A percentile compares a stretch with the other conserved stretches of the same genome.
These are phyloP conservation scores for Prototheca cutis DNA, from an alignment of 163 green algal species.

Conservation along the genomic window DNA sequence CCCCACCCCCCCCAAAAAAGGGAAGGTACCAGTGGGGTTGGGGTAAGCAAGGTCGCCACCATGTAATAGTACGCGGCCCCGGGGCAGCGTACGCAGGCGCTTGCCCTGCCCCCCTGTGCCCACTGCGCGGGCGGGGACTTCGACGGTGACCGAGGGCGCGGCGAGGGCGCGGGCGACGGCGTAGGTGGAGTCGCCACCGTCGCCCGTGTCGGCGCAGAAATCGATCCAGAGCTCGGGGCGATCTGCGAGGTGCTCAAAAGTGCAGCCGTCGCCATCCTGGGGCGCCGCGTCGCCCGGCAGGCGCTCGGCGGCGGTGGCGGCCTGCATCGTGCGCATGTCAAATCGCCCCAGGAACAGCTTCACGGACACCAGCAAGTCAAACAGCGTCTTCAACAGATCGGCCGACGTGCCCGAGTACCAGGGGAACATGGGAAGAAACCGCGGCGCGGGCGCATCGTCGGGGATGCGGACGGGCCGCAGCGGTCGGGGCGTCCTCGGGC, in stretches of 20 bases:
- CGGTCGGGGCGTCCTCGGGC: background rate
- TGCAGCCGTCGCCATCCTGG: constrained; percentile 71
- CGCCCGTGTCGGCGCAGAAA: constrained; percentile 73
- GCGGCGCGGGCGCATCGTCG: constrained; percentile 9
- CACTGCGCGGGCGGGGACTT: background rate
- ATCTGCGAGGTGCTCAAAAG: constrained; percentile 62
- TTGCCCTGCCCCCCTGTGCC: background rate
- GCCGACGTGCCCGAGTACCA: constrained; percentile 64
- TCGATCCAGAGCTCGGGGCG: constrained; percentile 64
- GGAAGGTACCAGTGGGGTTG: constrained; percentile 45
- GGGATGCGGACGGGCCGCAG: background rate
- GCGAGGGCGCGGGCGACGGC: constrained; percentile 63
- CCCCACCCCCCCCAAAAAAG: too few relatives aligned
- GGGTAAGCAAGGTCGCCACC: constrained; percentile 81
- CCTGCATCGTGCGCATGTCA: constrained; percentile 59
- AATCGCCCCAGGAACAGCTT: constrained; percentile 84
- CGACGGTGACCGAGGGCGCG: constrained; percentile 42
- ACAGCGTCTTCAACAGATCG: constrained; percentile 76
- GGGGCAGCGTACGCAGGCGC: constrained; percentile 39
- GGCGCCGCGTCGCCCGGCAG: constrained; percentile 17
- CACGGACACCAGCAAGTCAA: constrained; percentile 70
- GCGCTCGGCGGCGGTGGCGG: background rate
- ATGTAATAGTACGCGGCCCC: constrained; percentile 54
- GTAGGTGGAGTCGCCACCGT: constrained; percentile 80
- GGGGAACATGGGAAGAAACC: constrained; percentile 78